Conservation (phyloP, 371 early-diverging fungal species). For the Choanephora cucurbitarum region DNA sequence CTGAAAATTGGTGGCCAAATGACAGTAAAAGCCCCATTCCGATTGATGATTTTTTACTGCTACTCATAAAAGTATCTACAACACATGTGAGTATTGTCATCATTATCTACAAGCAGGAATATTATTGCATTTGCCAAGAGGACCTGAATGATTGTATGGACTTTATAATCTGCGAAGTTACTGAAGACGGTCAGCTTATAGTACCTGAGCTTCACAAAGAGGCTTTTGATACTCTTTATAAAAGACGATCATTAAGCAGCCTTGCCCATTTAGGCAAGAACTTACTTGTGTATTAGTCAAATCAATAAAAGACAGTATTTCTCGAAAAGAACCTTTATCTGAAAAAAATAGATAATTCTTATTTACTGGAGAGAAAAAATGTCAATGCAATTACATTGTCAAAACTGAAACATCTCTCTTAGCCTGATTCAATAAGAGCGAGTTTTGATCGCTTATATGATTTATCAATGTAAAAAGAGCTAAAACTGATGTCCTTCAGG, state of each 20-base stretch:
- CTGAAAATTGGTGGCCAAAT: slow-evolving; percentile 6
- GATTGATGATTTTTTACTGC: slow-evolving; percentile 1
- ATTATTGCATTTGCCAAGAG: slow-evolving; percentile 6
- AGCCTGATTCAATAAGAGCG: no score
- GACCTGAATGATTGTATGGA: not conserved
- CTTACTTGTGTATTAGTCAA: not conserved
- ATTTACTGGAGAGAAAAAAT: no score
- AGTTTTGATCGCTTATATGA: no score
- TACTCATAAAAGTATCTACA: slow-evolving; percentile 7
- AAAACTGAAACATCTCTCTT: no score
- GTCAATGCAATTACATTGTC: no score
- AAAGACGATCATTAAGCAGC: not conserved
- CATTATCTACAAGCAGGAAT: not conserved
- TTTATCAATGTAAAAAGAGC: no score
- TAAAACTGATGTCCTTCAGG: no score
- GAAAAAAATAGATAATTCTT: no score
- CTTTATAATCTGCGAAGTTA: slow-evolving; percentile 1
- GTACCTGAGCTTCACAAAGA: not conserved
- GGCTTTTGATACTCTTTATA: not conserved
- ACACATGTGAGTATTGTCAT: not conserved
- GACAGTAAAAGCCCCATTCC: not conserved
- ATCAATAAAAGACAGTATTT: not conserved
- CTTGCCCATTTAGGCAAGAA: not conserved
- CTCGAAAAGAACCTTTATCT: no score
- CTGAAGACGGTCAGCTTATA: not conserved